Evolutionary conservation across 768 basidiomycete species (phyloP).

Genomic region (Thelephora ganbajun): DNA sequence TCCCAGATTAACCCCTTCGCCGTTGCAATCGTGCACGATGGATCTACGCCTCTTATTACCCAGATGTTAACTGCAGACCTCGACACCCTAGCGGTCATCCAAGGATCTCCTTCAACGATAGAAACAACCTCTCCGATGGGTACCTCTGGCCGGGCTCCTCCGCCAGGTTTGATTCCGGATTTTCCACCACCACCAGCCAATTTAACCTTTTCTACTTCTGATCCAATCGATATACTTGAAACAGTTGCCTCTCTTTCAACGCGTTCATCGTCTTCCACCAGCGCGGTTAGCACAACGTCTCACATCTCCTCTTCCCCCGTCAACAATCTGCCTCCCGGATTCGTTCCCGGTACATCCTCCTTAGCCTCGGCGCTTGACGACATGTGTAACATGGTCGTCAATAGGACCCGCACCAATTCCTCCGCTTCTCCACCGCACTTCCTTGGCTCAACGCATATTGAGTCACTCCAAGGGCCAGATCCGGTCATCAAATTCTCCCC

Average conservation of each 20-base stretch:
- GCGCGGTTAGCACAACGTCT: slow-evolving; percentile 18
- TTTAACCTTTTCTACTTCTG: slow-evolving; percentile 20
- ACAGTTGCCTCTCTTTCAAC: slow-evolving; percentile 19
- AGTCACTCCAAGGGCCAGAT: not conserved
- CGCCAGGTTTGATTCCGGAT: slow-evolving; percentile 28
- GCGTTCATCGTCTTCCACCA: slow-evolving; percentile 5
- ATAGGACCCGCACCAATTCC: slow-evolving; percentile 19
- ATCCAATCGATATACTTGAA: slow-evolving; percentile 18
- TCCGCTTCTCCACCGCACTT: slow-evolving; percentile 18
- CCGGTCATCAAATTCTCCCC: slow-evolving; percentile 8
- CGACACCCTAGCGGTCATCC: slow-evolving; percentile 1
- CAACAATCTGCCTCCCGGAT: slow-evolving; percentile 17
- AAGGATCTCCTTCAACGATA: slow-evolving; percentile 7
- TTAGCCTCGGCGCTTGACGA: slow-evolving; percentile 21
- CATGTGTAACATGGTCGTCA: slow-evolving; percentile 8
- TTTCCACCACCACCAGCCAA: slow-evolving; percentile 18
- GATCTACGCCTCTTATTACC: slow-evolving; percentile 9
- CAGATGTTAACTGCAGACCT: slow-evolving; percentile 11
- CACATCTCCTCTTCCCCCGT: slow-evolving; percentile 20
- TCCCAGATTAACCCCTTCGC: no score
- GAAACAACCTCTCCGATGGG: no score
- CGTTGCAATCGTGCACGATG: no score
- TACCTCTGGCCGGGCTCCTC: slow-evolving; percentile 11
- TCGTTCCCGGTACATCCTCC: slow-evolving; percentile 17
- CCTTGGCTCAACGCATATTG: slow-evolving; percentile 3